A percentile compares a stretch with the other conserved stretches of the same genome.
Evolutionary conservation across 2,329 filamentous ascomycete species (phyloP).

Genomic region (Nemania diffusa): DNA sequence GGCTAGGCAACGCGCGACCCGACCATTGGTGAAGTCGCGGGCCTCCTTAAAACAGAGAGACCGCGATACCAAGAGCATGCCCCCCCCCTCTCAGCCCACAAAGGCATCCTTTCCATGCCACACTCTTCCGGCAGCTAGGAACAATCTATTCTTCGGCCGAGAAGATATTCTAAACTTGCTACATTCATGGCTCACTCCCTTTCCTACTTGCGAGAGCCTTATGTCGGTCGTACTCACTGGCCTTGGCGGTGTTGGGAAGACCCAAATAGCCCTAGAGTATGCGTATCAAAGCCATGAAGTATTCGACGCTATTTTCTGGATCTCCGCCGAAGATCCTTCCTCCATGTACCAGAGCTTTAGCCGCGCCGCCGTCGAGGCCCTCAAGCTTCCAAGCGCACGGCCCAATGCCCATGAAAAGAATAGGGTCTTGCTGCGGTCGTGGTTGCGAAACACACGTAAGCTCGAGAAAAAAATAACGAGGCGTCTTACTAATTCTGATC

Average conservation of each 20-base stretch:
- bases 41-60: no score
- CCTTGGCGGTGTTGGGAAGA: background rate
- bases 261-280: conserved; percentile 1
- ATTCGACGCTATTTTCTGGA: background rate
- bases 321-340: background rate
- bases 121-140: background rate
- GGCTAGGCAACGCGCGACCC: background rate
- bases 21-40: background rate
- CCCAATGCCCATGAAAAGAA: background rate
- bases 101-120: conserved; percentile 3
- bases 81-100: no score
- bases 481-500: background rate
- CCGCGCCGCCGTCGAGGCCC: background rate
- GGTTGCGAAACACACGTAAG: conserved; percentile 6
- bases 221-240: background rate
- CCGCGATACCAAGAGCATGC: no score
- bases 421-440: background rate
- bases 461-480: background rate
- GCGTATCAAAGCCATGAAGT: background rate
- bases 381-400: background rate
- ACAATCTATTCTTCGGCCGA: background rate
- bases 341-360: background rate
- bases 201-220: background rate
- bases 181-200: background rate
- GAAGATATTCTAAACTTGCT: background rate